phyloP scores from a whole-genome alignment of 2,329 filamentous ascomycete genomes.

The Setomelanomma holmii region DNA sequence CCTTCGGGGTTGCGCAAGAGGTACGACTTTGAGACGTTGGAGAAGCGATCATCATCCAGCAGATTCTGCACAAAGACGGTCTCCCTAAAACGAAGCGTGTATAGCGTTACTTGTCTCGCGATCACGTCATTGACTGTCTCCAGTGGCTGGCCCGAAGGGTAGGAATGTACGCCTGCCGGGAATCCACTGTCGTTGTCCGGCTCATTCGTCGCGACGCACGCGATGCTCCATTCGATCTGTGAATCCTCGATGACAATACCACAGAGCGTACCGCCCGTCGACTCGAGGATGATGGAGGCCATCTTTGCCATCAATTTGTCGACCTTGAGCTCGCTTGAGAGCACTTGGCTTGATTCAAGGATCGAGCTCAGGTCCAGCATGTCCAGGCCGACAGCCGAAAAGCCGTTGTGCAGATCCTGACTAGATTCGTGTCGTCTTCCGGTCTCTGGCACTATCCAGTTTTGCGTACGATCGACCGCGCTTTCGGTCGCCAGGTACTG shows the following conservation, averaged over 20 bases:
- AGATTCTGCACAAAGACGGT: constrained; percentile 77
- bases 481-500: constrained; percentile 47
- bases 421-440: constrained; percentile 51
- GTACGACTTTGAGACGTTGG: constrained; percentile 75
- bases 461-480: constrained; percentile 56
- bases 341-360: constrained; percentile 77
- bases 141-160: constrained; percentile 70
- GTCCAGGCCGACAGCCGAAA: constrained; percentile 73
- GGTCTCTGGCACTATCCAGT: constrained; percentile 56
- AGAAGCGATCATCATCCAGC: constrained; percentile 77
- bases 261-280: constrained; percentile 75
- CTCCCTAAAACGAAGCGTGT: constrained; percentile 78
- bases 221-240: constrained; percentile 71
- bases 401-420: constrained; percentile 65
- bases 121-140: constrained; percentile 69
- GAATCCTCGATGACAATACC: constrained; percentile 78
- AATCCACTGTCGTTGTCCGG: constrained; percentile 28
- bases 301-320: constrained; percentile 80
- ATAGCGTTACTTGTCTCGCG: constrained; percentile 78
- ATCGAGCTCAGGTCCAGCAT: constrained; percentile 85
- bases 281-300: constrained; percentile 81
- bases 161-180: constrained; percentile 65
- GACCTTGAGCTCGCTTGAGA: constrained; percentile 78
- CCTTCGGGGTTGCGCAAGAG: constrained; percentile 71
- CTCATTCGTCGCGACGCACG: constrained; percentile 76